phyloP scores from a whole-genome alignment of 2,329 filamentous ascomycete genomes.

The Ambrosiella xylebori region DNA sequence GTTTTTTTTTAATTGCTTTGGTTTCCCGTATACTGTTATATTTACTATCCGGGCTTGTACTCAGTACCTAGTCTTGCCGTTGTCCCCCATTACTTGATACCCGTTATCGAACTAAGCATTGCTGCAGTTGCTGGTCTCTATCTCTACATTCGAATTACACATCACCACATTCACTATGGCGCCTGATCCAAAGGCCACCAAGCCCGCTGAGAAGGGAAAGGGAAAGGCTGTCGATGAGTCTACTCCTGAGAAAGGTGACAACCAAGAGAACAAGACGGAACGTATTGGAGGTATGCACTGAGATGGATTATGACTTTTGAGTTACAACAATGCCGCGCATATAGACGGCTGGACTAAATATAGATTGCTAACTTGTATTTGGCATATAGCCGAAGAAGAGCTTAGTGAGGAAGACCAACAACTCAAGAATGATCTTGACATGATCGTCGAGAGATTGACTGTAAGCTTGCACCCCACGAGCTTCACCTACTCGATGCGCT shows the following conservation, averaged over 20 bases:
- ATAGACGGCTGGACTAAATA: not conserved
- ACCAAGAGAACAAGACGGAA: slow-evolving; percentile 42
- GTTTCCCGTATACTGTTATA: not conserved
- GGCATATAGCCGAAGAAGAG: slow-evolving; percentile 46
- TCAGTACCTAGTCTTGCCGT: not conserved
- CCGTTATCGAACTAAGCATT: not conserved
- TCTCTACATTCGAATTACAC: not conserved
- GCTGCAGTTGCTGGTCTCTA: slow-evolving; percentile 1
- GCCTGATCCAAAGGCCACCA: slow-evolving; percentile 77
- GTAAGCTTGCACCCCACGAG: slow-evolving; percentile 29
- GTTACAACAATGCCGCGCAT: not conserved
- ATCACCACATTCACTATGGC: slow-evolving; percentile 45
- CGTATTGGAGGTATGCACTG: slow-evolving; percentile 24
- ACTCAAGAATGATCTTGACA: slow-evolving; percentile 92
- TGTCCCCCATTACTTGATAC: not conserved
- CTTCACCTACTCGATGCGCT: too few species aligned
- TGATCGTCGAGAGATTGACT: slow-evolving; percentile 89
- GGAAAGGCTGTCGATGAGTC: slow-evolving; percentile 64
- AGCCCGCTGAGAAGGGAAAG: slow-evolving; percentile 63
- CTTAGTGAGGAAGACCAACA: slow-evolving; percentile 96
- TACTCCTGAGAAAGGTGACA: slow-evolving; percentile 49
- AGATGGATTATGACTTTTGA: not conserved
- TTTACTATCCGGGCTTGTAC: not conserved
- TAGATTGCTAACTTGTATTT: not conserved
- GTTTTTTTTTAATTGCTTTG: not conserved